Evolutionary conservation across 257 asterid species (phyloP).

Genomic region (Solanum rostratum): DNA sequence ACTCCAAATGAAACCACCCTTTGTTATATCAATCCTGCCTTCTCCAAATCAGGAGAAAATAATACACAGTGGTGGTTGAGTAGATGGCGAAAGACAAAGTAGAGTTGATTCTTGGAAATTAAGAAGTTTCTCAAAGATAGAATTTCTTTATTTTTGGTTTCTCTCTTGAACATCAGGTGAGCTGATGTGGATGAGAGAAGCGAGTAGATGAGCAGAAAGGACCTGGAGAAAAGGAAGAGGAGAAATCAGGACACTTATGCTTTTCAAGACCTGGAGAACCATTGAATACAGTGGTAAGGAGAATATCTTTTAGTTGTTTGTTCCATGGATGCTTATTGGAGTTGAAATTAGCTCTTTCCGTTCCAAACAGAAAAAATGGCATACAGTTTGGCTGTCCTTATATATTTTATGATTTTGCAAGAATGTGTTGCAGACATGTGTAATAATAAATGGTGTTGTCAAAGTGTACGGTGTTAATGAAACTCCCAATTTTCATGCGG

Average conservation of each 20-base stretch:
- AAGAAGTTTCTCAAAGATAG: background rate
- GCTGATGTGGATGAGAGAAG: background rate
- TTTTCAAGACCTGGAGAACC: slow-evolving; percentile 32
- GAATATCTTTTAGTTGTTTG: background rate
- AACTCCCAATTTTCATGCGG: slow-evolving; percentile 18
- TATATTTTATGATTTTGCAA: background rate
- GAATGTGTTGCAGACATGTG: slow-evolving; percentile 36
- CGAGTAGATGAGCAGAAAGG: background rate
- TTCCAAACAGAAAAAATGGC: background rate
- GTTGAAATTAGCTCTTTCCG: background rate
- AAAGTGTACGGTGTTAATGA: slow-evolving; percentile 60
- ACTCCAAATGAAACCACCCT: slow-evolving; percentile 58
- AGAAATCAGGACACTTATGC: too few relatives aligned
- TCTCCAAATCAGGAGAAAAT: slow-evolving; percentile 67
- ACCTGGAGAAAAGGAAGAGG: background rate
- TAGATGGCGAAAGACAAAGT: slow-evolving; percentile 42
- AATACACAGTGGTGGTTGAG: slow-evolving; percentile 56
- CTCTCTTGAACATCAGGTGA: background rate
- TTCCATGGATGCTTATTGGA: background rate
- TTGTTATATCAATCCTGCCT: slow-evolving; percentile 40
- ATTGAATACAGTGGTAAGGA: slow-evolving; percentile 34
- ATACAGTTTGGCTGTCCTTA: background rate
- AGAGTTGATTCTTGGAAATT: slow-evolving; percentile 4
- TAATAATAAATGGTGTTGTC: slow-evolving; percentile 55
- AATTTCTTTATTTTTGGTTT: background rate